These are phyloP conservation scores for Echinochloa phyllopogon DNA, from an alignment of 176 grass and related monocot species.

Conservation along the genomic window DNA sequence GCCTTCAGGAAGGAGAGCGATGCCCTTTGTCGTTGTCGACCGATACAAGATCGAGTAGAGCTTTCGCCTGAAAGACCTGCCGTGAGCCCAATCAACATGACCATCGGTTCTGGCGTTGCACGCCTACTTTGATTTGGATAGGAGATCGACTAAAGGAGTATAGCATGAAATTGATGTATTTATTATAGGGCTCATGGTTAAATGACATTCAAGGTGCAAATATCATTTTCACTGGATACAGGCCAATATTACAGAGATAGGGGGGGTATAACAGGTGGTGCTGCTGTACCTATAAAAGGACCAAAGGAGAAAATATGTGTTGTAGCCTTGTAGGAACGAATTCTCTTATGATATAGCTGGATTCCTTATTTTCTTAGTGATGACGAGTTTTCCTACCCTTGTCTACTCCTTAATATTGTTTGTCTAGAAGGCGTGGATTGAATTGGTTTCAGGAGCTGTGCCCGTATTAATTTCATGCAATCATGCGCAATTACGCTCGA, in stretches of 20 bases:
- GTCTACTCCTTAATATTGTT: background rate
- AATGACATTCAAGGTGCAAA: background rate
- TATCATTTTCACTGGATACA: slow-evolving; percentile 33
- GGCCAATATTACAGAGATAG: background rate
- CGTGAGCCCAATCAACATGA: no score
- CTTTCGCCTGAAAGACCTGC: no score
- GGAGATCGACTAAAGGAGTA: background rate
- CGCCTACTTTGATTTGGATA: background rate
- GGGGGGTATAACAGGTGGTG: background rate
- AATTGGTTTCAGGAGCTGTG: background rate
- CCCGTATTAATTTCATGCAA: background rate
- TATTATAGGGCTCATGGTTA: background rate
- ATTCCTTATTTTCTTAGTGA: no score
- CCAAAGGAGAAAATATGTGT: no score
- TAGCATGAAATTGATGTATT: no score
- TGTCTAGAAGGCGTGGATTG: background rate
- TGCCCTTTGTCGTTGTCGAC: no score
- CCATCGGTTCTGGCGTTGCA: no score
- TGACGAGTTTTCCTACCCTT: background rate
- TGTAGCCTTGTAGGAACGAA: no score
- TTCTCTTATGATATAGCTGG: no score
- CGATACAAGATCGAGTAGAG: no score
- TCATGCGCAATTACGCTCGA: background rate
- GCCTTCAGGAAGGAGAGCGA: no score
- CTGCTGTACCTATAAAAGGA: slow-evolving; percentile 15